Evolutionary conservation across 805 yeast species (phyloP).

Genomic region (Candida sithepensis): DNA sequence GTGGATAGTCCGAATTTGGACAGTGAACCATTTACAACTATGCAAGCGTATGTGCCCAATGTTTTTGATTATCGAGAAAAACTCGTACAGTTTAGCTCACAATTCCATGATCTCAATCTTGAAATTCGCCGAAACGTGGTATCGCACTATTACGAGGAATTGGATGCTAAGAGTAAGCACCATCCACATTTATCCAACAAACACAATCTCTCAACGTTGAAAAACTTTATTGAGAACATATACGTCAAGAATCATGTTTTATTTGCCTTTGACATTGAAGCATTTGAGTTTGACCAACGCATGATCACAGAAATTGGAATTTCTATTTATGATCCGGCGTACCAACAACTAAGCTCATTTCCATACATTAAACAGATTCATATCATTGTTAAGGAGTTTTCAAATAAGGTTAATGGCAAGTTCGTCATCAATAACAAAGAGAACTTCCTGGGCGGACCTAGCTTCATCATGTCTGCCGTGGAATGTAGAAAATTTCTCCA

Average conservation of each 20-base stretch:
- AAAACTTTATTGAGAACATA: neutral
- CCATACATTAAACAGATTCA: slow-evolving; percentile 41
- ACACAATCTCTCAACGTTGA: slow-evolving; percentile 1
- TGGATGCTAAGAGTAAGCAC: neutral
- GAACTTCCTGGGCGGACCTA: slow-evolving; percentile 48
- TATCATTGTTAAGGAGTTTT: slow-evolving; percentile 43
- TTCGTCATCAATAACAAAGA: slow-evolving; percentile 53
- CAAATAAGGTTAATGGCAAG: slow-evolving; percentile 42
- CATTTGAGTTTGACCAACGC: slow-evolving; percentile 43
- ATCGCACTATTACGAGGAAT: slow-evolving; percentile 1
- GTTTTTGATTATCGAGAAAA: slow-evolving; percentile 1
- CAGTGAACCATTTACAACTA: neutral
- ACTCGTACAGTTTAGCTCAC: neutral
- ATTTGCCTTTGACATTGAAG: slow-evolving; percentile 56
- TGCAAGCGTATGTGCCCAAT: slow-evolving; percentile 5
- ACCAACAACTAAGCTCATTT: slow-evolving; percentile 34
- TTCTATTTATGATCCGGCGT: slow-evolving; percentile 52
- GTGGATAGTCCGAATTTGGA: neutral
- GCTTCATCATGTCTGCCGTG: slow-evolving; percentile 36
- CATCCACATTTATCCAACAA: slow-evolving; percentile 7
- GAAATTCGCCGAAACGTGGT: neutral
- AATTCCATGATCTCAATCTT: neutral
- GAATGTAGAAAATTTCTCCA: slow-evolving; percentile 40
- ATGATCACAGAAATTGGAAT: slow-evolving; percentile 56
- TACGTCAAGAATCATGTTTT: slow-evolving; percentile 19